Evolutionary conservation across 169 alveolate species (phyloP), one percentile per base, ranked within the genome.

Genomic region (Plasmodium vinckei): DNA sequence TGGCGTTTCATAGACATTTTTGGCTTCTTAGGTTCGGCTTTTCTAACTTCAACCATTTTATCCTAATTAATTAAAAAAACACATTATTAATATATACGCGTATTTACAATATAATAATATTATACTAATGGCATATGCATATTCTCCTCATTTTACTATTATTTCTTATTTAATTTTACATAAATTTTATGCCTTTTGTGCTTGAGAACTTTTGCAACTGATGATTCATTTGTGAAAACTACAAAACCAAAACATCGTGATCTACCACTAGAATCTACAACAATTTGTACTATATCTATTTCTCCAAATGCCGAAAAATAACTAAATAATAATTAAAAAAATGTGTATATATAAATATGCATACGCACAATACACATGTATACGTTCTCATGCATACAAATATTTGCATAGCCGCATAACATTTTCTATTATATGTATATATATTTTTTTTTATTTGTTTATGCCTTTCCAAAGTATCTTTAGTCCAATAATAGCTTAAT

Each of bases 171-270:
- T 72, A n/a, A 44, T 19, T 60, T 72, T 72, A 72, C 87, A 64
- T 72, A 72, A 12, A 72, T 72, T 59, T 72, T 72, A 60, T 72
- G 87, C 39, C 87, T 10, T 49, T 64, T 72, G 46, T 72, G 87
- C 61, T 59, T 72, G 72, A 72, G 44, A 72, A 72, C 87, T 72
- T 72, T 72, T 21, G 87, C 87, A 46, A 72, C 87, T 47, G 87
- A 72, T 0, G 70, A 57, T 72, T 72, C 87, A 72, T 72, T 7
- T 15, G 87, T 49, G 21, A 72, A 72, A 49, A 72, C 87, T 27
- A 72, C 87, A 72, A 72, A 72, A n/a, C 87, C 87, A 57, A 72
- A 72, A 72, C 87, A 72, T 72, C 87, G 67, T 47, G 87, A 72
- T 72, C 87, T 72, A 15, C 87, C 87, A 60, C 63, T 33, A 56